These are phyloP conservation scores for Debaryomycetaceae sp. DNA, from an alignment of 1,139 yeast genomes.

Conservation along the genomic window DNA sequence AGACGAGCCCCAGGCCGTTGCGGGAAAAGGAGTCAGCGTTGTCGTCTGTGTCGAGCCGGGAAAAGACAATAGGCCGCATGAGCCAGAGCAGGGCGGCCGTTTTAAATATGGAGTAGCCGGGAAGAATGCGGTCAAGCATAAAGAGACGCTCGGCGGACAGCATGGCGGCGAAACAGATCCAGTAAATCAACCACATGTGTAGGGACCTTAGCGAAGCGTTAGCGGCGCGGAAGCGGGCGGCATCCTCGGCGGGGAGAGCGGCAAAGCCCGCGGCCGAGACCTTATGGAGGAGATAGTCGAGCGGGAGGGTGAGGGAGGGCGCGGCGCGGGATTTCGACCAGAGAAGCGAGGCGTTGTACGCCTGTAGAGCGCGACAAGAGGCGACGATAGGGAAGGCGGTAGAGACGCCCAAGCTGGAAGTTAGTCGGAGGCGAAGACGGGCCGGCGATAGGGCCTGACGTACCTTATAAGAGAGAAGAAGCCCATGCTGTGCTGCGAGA, in stretches of 20 bases:
- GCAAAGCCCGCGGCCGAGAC: conserved; percentile 6
- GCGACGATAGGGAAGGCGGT: conserved; percentile 43
- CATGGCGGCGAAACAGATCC: conserved; percentile 38
- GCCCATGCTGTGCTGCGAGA: conserved; percentile 3
- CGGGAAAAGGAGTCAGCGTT: conserved; percentile 5
- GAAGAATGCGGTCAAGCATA: conserved; percentile 27
- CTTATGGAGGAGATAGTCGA: conserved; percentile 17
- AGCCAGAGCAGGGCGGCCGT: conserved; percentile 42
- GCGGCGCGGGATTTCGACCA: conserved; percentile 10
- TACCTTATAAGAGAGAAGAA: conserved; percentile 7
- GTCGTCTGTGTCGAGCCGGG: not conserved
- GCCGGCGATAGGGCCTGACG: conserved; percentile 2
- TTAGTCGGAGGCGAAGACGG: conserved; percentile 3
- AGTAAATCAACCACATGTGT: conserved; percentile 49
- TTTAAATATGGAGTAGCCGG: conserved; percentile 34
- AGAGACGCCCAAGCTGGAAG: conserved; percentile 23
- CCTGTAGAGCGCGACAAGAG: conserved; percentile 41
- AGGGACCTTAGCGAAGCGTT: conserved; percentile 25
- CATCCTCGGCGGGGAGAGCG: not conserved
- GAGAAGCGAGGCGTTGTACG: no score
- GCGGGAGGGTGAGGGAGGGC: not conserved
- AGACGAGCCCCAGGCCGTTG: conserved; percentile 29
- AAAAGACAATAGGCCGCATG: conserved; percentile 30
- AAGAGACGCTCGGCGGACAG: conserved; percentile 22
- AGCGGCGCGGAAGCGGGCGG: conserved; percentile 7